These are phyloP conservation scores for Phaeosphaeria sp. DNA, from an alignment of 2,329 filamentous ascomycete genomes.

Conservation along the genomic window DNA sequence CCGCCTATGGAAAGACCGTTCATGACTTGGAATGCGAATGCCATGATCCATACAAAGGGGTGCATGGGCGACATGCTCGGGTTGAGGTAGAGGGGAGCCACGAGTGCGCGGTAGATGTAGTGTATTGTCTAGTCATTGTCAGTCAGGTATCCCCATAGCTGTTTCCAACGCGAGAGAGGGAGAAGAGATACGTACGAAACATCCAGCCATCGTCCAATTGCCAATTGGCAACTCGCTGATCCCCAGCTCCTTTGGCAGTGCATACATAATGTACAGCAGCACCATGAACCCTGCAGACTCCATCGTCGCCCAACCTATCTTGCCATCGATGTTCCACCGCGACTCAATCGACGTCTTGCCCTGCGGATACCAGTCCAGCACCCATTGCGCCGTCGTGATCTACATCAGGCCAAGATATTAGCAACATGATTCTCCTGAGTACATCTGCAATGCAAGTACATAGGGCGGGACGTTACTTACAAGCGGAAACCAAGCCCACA, in stretches of 20 bases:
- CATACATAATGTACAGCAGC: conserved; percentile 78
- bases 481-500: conserved; percentile 59
- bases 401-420: conserved; percentile 46
- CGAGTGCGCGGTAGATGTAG: conserved; percentile 86
- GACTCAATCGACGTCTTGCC: conserved; percentile 86
- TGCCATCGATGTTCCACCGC: conserved; percentile 84
- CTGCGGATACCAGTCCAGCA: conserved; percentile 79
- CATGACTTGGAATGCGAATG: conserved; percentile 75
- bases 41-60: conserved; percentile 68
- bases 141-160: conserved; percentile 10
- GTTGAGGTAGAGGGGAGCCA: conserved; percentile 78
- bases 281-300: conserved; percentile 79
- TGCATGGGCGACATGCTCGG: conserved; percentile 95
- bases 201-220: conserved; percentile 75
- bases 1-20: conserved; percentile 81
- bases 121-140: conserved; percentile 68
- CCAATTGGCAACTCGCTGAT: conserved; percentile 72
- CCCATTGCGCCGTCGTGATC: conserved; percentile 77
- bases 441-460: background rate
- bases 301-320: conserved; percentile 87
- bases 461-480: conserved; percentile 38
- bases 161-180: too few species aligned
- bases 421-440: background rate
- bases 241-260: conserved; percentile 65
- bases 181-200: conserved; percentile 57